Percentiles rank a stretch among this genome's conserved stretches.
phyloP scores from a whole-genome alignment of 495 filamentous ascomycete genomes.

The Jackrogersella minutella region DNA sequence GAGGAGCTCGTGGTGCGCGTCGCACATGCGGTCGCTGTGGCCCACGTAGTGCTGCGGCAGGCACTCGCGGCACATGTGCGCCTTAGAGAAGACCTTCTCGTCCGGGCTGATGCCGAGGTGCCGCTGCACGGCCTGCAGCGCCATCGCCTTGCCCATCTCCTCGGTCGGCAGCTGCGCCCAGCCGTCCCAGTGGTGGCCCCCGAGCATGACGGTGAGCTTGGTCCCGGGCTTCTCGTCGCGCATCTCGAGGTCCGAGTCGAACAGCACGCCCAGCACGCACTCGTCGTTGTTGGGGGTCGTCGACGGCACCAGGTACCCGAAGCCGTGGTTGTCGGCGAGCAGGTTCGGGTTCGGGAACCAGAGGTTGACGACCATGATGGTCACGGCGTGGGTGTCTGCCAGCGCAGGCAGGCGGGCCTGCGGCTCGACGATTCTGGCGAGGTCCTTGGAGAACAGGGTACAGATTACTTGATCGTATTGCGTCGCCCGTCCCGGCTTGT shows the following conservation, averaged over 20 bases:
- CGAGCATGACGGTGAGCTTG: conserved; percentile 94
- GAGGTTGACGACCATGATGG: conserved; percentile 90
- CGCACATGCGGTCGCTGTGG: conserved; percentile 69
- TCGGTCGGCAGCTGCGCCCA: conserved; percentile 62
- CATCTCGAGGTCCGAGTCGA: conserved; percentile 73
- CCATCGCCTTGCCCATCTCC: conserved; percentile 71
- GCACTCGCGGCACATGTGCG: conserved; percentile 74
- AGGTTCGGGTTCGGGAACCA: conserved; percentile 75
- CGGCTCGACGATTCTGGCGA: conserved; percentile 53
- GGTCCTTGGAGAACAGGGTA: conserved; percentile 65
- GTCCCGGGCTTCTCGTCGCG: conserved; percentile 63
- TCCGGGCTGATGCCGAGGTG: conserved; percentile 71
- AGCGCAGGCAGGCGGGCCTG: conserved; percentile 58
- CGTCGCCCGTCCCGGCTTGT: conserved; percentile 8
- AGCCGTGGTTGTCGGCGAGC: conserved; percentile 68
- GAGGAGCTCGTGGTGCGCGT: conserved; percentile 63
- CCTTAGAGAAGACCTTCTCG: conserved; percentile 59
- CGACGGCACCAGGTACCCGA: conserved; percentile 87
- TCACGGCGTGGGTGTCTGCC: conserved; percentile 68
- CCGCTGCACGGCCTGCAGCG: conserved; percentile 69
- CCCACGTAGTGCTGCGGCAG: conserved; percentile 90
- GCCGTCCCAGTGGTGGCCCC: conserved; percentile 89
- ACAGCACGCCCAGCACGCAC: conserved; percentile 85
- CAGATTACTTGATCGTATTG: conserved; percentile 73
- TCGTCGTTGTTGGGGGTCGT: conserved; percentile 84